Base-by-base conservation (phyloP, 148 eudicot genomes). In the Pharnaceum exiguum region DNA sequence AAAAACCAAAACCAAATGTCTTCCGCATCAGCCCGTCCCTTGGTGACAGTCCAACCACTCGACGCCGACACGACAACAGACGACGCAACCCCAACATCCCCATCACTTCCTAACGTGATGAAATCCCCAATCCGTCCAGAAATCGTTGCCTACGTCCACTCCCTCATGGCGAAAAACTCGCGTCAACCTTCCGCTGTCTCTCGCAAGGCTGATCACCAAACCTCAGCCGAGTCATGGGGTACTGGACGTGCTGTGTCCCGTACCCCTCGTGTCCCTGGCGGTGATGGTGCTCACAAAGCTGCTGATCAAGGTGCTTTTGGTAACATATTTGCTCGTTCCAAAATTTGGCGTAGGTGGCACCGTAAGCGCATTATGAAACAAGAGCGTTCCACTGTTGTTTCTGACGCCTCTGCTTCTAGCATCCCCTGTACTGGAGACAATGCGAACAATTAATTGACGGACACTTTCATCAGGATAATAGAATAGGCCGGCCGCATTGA, bases 141-240 rank as follows among this genome's bases (percentile, higher is more conserved):
- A 45, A 40, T 75, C 50, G 75, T 75, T 55, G 65, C 39, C 55
- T 70, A 51, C 61, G 75, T 75, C 40, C 79, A 75, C 61, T 35
- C 72, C 60, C 35, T 65, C 51, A 70, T 75, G 47, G 59, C 75
- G 45, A 70, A 60, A 17, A 75, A 75, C 64, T 25, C 71, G 44
- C 79, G 79, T 22, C 75, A 75, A 28, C 79, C 79, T 32, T 75
- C 70, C 57, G 75, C 79, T 44, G 79, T 75, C n/a, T 70, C 75
- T 16, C 51, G 46, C 27, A 29, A 31, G 1, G 75, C 79, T 35
- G 79, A 75, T 2, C 77, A 73, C 61, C 77, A 73, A 33, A 73
- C 77, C 46, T 73, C 77, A 23, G 77, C 77, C 16, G 79, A 75
- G 56, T 75, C 79, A 8, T 75, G 79, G 79, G 79, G 78, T 0